A percentile compares a stretch with the other conserved stretches of the same genome.
phyloP scores from a whole-genome alignment of 345 rosid genomes.

The Gossypium ekmanianum region DNA sequence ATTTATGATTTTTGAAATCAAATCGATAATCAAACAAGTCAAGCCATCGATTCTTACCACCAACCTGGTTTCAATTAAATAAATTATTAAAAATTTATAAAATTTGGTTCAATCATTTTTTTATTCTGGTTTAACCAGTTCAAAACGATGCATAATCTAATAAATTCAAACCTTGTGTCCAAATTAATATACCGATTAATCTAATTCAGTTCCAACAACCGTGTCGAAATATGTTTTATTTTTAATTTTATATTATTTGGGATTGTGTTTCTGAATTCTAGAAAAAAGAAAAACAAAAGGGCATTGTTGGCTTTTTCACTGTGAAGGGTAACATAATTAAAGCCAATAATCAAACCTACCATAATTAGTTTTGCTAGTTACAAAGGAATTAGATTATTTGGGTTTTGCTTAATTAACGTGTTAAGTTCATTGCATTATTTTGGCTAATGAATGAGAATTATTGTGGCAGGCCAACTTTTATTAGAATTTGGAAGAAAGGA shows the following conservation, averaged over 20 bases:
- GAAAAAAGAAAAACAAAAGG: background rate
- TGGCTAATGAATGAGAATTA: background rate
- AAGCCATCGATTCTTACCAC: accelerated
- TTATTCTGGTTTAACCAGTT: too few species aligned
- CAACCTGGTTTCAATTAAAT: too few species aligned
- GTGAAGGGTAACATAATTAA: background rate
- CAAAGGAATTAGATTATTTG: background rate
- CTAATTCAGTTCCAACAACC: accelerated
- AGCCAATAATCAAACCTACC: background rate
- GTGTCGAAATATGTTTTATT: too few species aligned
- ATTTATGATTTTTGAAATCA: too few species aligned
- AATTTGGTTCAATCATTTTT: too few species aligned
- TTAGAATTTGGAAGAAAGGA: conserved; percentile 56
- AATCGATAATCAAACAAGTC: too few species aligned
- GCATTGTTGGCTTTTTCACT: background rate
- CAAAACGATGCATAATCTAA: too few species aligned
- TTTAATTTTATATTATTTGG: too few species aligned
- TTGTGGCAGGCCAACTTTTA: conserved; percentile 74
- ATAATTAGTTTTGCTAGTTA: background rate
- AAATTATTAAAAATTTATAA: too few species aligned
- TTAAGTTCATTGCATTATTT: background rate
- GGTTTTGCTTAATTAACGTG: background rate
- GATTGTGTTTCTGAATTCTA: too few species aligned
- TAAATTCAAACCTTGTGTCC: too few species aligned
- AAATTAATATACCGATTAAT: too few species aligned